Conservation (phyloP, 2,329 filamentous ascomycete species). For the Nemania sp. region DNA sequence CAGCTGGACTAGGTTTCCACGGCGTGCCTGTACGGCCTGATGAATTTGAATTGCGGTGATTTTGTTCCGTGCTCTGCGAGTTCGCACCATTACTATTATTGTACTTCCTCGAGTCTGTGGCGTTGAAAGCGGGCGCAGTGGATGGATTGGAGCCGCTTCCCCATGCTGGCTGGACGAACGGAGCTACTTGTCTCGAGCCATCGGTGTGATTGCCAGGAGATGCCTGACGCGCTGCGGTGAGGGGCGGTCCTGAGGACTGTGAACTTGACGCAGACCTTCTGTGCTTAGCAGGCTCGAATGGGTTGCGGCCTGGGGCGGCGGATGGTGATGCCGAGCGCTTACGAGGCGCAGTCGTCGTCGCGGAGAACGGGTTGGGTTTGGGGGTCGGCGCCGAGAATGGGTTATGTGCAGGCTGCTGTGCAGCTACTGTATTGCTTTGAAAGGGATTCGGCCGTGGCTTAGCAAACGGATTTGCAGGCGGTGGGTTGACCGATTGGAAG, state of each 20-base stretch:
- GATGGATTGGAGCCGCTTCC: constrained; percentile 22
- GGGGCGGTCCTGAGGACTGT: constrained; percentile 9
- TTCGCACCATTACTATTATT: constrained; percentile 22
- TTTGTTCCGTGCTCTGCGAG: constrained; percentile 26
- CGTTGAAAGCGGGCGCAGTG: background rate
- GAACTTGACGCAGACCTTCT: background rate
- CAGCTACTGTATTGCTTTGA: constrained; percentile 8
- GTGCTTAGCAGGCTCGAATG: constrained; percentile 19
- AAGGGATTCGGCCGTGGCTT: constrained; percentile 31
- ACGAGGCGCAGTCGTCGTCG: constrained; percentile 2
- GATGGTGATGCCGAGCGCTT: constrained; percentile 22
- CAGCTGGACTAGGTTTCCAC: constrained; percentile 11
- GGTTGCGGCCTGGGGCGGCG: constrained; percentile 11
- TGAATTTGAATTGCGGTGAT: constrained; percentile 20
- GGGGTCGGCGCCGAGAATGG: constrained; percentile 13
- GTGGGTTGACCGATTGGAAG: constrained; percentile 26
- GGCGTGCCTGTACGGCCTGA: constrained; percentile 14
- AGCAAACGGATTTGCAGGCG: constrained; percentile 32
- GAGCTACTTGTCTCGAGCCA: constrained; percentile 22
- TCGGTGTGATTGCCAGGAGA: background rate
- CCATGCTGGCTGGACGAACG: constrained; percentile 35
- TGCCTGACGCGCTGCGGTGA: background rate
- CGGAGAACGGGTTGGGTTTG: constrained; percentile 14
- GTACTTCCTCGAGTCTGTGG: constrained; percentile 21
- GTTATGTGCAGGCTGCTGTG: constrained; percentile 10